Conservation (phyloP, 2,329 filamentous ascomycete species). For the Aspergillus piperis region DNA sequence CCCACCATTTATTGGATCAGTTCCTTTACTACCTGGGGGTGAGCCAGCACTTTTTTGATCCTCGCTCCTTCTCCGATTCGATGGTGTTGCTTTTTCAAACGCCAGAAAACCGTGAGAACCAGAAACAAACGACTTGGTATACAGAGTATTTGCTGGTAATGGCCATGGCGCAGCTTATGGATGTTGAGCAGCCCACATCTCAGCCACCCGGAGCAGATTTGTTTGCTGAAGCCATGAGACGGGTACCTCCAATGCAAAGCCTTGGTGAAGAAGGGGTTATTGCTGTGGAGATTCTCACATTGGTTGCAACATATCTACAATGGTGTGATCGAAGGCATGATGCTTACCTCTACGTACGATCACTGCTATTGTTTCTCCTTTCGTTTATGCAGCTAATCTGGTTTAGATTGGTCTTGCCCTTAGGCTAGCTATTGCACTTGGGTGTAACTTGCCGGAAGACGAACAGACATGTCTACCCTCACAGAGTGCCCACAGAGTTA, state of each 20-base stretch:
- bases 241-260: slow-evolving; percentile 19
- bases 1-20: slow-evolving; percentile 23
- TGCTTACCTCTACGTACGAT: slow-evolving; percentile 22
- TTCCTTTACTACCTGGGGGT: slow-evolving; percentile 28
- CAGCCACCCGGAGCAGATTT: slow-evolving; percentile 20
- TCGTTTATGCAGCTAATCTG: too few species aligned
- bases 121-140: slow-evolving; percentile 21
- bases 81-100: slow-evolving; percentile 22
- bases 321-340: slow-evolving; percentile 26
- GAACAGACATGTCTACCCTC: slow-evolving; percentile 24
- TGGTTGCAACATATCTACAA: slow-evolving; percentile 23
- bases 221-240: slow-evolving; percentile 22
- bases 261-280: slow-evolving; percentile 20
- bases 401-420: slow-evolving; percentile 21
- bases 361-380: too few species aligned
- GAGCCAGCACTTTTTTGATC: slow-evolving; percentile 27
- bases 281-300: slow-evolving; percentile 21
- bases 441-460: slow-evolving; percentile 13
- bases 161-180: slow-evolving; percentile 28
- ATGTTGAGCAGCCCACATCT: slow-evolving; percentile 20
- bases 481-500: slow-evolving; percentile 21
- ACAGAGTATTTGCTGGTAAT: slow-evolving; percentile 27
- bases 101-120: slow-evolving; percentile 9
- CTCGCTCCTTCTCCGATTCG: slow-evolving; percentile 22
- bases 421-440: slow-evolving; percentile 23